Base-by-base conservation (phyloP, 2,329 filamentous ascomycete species). In the Trichophyton mentagrophytes region DNA sequence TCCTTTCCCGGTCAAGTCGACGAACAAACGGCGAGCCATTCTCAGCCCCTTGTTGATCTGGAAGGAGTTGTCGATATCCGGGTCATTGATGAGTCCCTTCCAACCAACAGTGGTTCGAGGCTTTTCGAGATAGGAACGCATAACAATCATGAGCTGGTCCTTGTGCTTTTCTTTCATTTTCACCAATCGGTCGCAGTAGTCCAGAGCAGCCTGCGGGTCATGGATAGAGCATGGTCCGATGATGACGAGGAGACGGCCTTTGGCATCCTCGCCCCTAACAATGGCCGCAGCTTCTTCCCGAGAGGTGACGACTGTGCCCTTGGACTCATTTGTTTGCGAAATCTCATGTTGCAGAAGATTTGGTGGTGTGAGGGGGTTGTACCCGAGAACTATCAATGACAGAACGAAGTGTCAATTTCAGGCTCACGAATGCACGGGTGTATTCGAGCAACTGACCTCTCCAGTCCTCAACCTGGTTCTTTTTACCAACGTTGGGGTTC, bases 1-100 rank as follows among this genome's bases (percentile, higher is more conserved):
- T 67, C 93, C 93, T 65, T 81, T 80, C 64, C 80, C 80, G 40
- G 92, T 99, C 64, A 99, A 80, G 71, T 97, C 91, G 68, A 87
- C 85, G 79, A 96, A 99, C 71, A 99, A 82, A 78, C 96, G 87
- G 68, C 93, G 84, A n/a, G 89, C 92, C 61, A 96, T 85, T 33
- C 90, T 85, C 61, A 99, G 82, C 59, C 93, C 93, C 82, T 97
- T 97, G 85, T 99, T 99, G 80, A 99, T 99, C 79, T 96, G 85
- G 86, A 88, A 99, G 71, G 87, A 93, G 74, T 93, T 87, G 75
- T 99, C 90, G 73, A 99, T 96, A 70, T 97, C 91, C 1, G 93
- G 93, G 75, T 99, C 93, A 77, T 99, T 99, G 82, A 99, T 96
- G 74, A 99, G 81, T 59, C 93, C 93, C 79, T 99, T 99, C 93